Evolutionary conservation across 345 rosid genomes (phyloP).

Genomic region (Pseudoturritis turrita): DNA sequence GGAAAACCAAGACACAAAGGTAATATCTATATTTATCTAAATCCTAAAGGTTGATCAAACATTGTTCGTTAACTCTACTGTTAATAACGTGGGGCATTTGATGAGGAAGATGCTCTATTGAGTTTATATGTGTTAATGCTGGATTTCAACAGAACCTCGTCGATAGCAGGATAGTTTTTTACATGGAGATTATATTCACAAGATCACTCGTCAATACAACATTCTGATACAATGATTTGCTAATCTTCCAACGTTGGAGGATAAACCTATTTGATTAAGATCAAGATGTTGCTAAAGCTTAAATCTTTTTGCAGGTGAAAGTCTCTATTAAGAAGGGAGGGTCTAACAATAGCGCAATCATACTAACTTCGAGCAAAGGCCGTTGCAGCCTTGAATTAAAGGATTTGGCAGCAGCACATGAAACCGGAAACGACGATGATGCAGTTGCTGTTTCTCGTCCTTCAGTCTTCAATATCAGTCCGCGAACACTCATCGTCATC

Average conservation of each 20-base stretch:
- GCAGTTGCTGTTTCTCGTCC: conserved; percentile 25
- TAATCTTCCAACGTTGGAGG: neutral
- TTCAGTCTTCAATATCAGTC: conserved; percentile 27
- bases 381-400: conserved; percentile 58
- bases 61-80: neutral
- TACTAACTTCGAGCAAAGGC: conserved; percentile 43
- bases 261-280: neutral
- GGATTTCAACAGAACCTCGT: neutral
- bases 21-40: conserved; percentile 8
- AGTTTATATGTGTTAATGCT: neutral
- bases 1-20: conserved; percentile 49
- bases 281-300: neutral
- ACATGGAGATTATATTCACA: neutral
- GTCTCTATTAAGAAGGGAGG: conserved; percentile 40
- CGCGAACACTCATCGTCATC: conserved; percentile 30
- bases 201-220: neutral
- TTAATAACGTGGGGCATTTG: neutral
- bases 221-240: neutral
- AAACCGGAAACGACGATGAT: conserved; percentile 30
- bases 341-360: conserved; percentile 34
- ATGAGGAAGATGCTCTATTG: neutral
- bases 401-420: conserved; percentile 39
- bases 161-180: neutral
- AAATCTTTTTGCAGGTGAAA: conserved; percentile 43
- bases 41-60: neutral